A percentile compares a stretch with the other conserved stretches of the same genome.
phyloP scores from a whole-genome alignment of 352 stramenopile genomes.

The Pythium monospermum region DNA sequence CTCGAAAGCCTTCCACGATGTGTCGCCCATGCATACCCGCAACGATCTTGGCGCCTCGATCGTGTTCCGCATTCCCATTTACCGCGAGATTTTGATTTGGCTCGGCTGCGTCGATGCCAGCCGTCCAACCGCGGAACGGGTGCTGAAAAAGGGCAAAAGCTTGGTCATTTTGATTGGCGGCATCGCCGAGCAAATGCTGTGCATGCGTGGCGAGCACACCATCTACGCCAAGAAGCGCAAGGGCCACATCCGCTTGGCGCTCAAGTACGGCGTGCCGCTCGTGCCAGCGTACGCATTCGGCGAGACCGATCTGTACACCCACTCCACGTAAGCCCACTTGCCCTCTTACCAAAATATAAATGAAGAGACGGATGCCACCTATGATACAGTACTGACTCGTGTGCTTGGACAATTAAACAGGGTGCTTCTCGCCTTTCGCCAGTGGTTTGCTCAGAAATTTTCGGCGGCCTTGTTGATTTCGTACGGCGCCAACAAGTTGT shows the following conservation, averaged over 20 bases:
- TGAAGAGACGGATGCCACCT: not conserved
- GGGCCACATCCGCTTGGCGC: slow-evolving; percentile 69
- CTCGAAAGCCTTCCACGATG: slow-evolving; percentile 67
- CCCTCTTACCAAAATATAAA: not conserved
- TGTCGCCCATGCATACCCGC: slow-evolving; percentile 50
- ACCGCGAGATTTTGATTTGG: slow-evolving; percentile 74
- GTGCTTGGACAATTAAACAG: too few relatives aligned
- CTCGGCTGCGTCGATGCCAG: slow-evolving; percentile 71
- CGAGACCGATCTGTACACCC: slow-evolving; percentile 80
- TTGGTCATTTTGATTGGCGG: slow-evolving; percentile 76
- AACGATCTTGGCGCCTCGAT: slow-evolving; percentile 69
- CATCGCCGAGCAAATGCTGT: slow-evolving; percentile 83
- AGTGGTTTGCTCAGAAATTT: slow-evolving; percentile 64
- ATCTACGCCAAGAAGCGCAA: slow-evolving; percentile 82
- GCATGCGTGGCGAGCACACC: slow-evolving; percentile 58
- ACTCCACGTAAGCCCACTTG: slow-evolving; percentile 45
- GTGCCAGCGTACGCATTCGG: slow-evolving; percentile 79
- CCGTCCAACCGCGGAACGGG: slow-evolving; percentile 46
- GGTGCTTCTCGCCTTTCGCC: slow-evolving; percentile 61
- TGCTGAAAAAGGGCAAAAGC: slow-evolving; percentile 60
- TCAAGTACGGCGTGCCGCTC: slow-evolving; percentile 72
- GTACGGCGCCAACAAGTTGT: slow-evolving; percentile 51
- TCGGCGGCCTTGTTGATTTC: slow-evolving; percentile 54
- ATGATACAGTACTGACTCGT: not conserved
- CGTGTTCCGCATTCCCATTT: slow-evolving; percentile 72